Base-by-base conservation (phyloP, 495 filamentous ascomycete species). In the Xylaria flabelliformis region DNA sequence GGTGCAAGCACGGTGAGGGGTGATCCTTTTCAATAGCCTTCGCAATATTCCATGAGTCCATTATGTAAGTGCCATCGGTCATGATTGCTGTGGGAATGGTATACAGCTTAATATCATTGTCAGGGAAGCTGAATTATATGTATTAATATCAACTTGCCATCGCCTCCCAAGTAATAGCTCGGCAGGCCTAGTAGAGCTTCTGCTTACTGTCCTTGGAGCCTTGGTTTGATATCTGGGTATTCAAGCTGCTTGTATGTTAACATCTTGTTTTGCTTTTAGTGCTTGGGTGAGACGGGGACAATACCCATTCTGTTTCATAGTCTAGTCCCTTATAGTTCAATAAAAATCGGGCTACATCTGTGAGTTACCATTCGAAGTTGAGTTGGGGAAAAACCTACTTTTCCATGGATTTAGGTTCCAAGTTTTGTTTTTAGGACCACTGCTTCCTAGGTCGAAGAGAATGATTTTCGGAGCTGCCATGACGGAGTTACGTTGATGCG, bases 401-500 rank as follows among this genome's bases (percentile, higher is more conserved):
- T 87, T 90, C 88, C 88, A 91, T 2, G 88, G 80, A 73, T 91
- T 91, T 19, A 82, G 74, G 0, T 88, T 87, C 90, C 90, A 91
- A 48, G 80, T 69, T 65, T 32, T 44, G 19, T 64, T 75, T 64
- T 75, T 64, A 9, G 77, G 80, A 5, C 73, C 74, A 76, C 81
- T 86, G 74, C 81, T 87, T 7, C 89, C 85, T 6, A 92, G 69
- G 75, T 91, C 90, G 68, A 87, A 90, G 29, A 91, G 64, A 36
- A 81, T 69, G 26, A 85, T 78, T 72, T 81, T 77, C 17, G 79
- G 59, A 56, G 64, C 50, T 39, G 77, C 51, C 77, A 75, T 63
- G 24, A 34, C 32, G 64, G n/a, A 64, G 0, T 6, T 15, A 44
- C 1, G 36, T 29, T 17, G 39, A 64, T 10, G 26, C 19, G 5